Evolutionary conservation across 257 asterid genomes (phyloP), one percentile per base, ranked within the genome.

Genomic region (Galeopsis tetrahit): DNA sequence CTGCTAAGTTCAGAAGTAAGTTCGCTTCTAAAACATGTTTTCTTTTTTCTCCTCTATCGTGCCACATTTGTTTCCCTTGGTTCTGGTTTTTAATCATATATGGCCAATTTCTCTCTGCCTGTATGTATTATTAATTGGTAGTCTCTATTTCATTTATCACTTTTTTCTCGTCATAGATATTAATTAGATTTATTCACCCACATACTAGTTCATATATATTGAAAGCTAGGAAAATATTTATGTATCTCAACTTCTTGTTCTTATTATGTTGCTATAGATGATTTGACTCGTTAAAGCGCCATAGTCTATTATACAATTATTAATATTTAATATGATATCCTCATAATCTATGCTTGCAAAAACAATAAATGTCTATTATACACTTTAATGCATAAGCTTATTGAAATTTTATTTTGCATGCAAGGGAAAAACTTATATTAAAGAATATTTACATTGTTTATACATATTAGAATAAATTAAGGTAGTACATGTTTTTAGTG

Each of bases 1-100:
- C 95, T 8, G 81, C 84, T 59, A 87, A 69, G 74, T 91, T 74
- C 81, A 82, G 71, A 83, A 86, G 97, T 91, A 82, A 83, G 96
- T 80, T 53, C 42, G 36, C 67, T 8, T 0, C 32, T 40, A 40
- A 40, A 40, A 40, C 44, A 6, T 40, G 7, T 40, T 40, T 6
- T 40, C 44, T 21, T 21, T 21, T 21, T 21, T 21, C 28, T 21
- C 28, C 28, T 21, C 28, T 21, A 21, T 21, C 28, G 28, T 21
- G 42, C 42, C 42, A 38, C 42, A 38, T 38, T 0, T 7, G 9
- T 42, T 42, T 42, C 46, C 43, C 46, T 42, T 42, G 46, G 46
- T 42, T 42, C 46, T 42, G 46, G 11, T 42, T 42, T 3, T 42
- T 3, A 10, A 42, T 8, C 11, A 7, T 42, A 7, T 8, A 42